Percentiles rank a stretch among this genome's conserved stretches.
These are phyloP conservation scores for Gaertneriomyces semiglobifer DNA, from an alignment of 192 early-diverging fungal species.

Conservation along the genomic window DNA sequence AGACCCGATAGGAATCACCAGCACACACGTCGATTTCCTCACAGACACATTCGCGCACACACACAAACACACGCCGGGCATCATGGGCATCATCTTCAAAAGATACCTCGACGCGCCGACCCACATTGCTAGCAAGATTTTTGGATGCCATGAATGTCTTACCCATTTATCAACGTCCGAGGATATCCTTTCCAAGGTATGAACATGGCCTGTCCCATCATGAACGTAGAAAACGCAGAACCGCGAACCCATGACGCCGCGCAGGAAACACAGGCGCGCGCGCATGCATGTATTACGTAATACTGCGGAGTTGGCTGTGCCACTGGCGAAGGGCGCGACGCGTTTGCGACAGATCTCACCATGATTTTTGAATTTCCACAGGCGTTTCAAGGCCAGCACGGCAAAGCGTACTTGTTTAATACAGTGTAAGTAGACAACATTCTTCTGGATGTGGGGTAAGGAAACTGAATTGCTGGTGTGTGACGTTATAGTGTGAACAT, in stretches of 20 bases:
- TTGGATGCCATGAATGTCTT: conserved; percentile 31
- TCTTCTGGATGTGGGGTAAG: neutral
- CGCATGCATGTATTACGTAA: neutral
- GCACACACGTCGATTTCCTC: too few species aligned
- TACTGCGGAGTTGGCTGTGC: too few species aligned
- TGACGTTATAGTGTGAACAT: conserved; percentile 45
- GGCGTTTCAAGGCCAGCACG: conserved; percentile 60
- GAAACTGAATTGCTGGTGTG: neutral
- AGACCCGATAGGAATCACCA: too few species aligned
- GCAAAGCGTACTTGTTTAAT: conserved; percentile 65
- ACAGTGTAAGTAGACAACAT: conserved; percentile 35
- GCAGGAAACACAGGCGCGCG: too few species aligned
- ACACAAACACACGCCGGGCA: too few species aligned
- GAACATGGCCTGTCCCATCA: neutral
- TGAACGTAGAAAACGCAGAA: neutral
- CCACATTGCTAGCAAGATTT: conserved; percentile 24
- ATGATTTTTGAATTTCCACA: conserved; percentile 9
- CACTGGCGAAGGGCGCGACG: too few species aligned
- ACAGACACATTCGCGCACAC: too few species aligned
- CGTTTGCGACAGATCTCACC: too few species aligned
- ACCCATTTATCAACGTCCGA: conserved; percentile 34
- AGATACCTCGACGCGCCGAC: conserved; percentile 28
- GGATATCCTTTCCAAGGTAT: conserved; percentile 28
- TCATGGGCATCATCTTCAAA: conserved; percentile 32
- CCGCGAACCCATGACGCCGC: neutral